These are phyloP conservation scores for Ajuga chamaepitys DNA, from an alignment of 257 asterid genomes.

Conservation along the genomic window DNA sequence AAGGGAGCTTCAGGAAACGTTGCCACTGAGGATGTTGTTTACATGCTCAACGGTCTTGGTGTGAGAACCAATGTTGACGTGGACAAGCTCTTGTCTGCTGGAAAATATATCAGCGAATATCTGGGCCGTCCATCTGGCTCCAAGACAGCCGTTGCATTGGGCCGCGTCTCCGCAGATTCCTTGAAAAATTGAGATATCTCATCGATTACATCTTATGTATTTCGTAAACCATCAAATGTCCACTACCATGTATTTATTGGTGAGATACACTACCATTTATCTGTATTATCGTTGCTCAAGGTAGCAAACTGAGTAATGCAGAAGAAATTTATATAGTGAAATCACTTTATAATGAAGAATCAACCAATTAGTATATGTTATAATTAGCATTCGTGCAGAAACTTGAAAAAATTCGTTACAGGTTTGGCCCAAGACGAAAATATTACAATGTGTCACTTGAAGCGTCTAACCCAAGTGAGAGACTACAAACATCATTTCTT, in stretches of 20 bases:
- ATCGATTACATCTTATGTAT: neutral
- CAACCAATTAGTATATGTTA: neutral
- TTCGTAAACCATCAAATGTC: neutral
- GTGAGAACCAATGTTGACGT: slow-evolving; percentile 58
- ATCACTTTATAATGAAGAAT: neutral
- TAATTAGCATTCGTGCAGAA: neutral
- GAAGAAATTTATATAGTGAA: neutral
- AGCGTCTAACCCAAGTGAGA: too few species aligned
- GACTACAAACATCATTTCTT: too few species aligned
- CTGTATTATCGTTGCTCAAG: neutral
- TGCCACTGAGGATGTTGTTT: slow-evolving; percentile 86
- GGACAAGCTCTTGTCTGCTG: slow-evolving; percentile 63
- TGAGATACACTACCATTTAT: neutral
- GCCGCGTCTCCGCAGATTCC: slow-evolving; percentile 33
- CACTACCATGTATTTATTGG: slow-evolving; percentile 2
- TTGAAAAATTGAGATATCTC: slow-evolving; percentile 28
- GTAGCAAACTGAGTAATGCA: neutral
- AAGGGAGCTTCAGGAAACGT: slow-evolving; percentile 94
- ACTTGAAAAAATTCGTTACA: too few species aligned
- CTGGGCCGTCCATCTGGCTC: slow-evolving; percentile 71
- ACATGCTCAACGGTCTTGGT: slow-evolving; percentile 84
- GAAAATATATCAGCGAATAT: slow-evolving; percentile 58
- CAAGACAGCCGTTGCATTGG: slow-evolving; percentile 72
- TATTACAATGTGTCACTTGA: too few species aligned
- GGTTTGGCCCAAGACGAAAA: too few species aligned